phyloP scores from a whole-genome alignment of 495 filamentous ascomycete genomes.

The Penicillium bovifimosum region DNA sequence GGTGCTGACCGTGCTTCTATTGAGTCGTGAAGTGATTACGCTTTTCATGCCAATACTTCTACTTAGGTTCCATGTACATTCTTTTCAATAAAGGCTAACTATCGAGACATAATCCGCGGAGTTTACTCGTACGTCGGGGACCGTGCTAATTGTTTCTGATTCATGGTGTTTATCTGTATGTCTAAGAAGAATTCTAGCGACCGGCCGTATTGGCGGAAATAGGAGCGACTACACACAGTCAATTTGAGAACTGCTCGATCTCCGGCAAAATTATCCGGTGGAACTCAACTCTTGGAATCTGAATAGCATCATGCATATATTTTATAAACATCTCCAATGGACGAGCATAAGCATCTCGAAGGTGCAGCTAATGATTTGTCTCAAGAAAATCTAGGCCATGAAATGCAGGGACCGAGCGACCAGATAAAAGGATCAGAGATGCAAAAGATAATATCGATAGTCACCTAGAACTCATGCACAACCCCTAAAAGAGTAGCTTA shows the following conservation, averaged over 20 bases:
- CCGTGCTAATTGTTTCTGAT: neutral
- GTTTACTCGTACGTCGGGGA: neutral
- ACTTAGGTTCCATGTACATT: neutral
- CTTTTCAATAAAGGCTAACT: neutral
- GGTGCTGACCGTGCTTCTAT: neutral
- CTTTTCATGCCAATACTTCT: neutral
- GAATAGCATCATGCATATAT: neutral
- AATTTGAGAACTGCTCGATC: no score
- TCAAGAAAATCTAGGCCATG: neutral
- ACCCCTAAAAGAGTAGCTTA: neutral
- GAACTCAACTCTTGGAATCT: no score
- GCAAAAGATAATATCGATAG: slow-evolving; percentile 3
- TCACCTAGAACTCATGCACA: neutral
- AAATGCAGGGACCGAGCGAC: slow-evolving; percentile 5
- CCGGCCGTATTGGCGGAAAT: neutral
- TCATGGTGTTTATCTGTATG: neutral
- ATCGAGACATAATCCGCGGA: neutral
- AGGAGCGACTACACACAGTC: neutral
- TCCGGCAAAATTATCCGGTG: no score
- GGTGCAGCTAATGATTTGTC: slow-evolving; percentile 7
- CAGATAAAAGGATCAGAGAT: neutral
- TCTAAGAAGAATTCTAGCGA: neutral
- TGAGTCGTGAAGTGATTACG: no score
- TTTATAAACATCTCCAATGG: neutral
- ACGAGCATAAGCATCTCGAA: neutral